Evolutionary conservation across 192 early-diverging fungal genomes (phyloP).

Genomic region (Coemansia furcata): DNA sequence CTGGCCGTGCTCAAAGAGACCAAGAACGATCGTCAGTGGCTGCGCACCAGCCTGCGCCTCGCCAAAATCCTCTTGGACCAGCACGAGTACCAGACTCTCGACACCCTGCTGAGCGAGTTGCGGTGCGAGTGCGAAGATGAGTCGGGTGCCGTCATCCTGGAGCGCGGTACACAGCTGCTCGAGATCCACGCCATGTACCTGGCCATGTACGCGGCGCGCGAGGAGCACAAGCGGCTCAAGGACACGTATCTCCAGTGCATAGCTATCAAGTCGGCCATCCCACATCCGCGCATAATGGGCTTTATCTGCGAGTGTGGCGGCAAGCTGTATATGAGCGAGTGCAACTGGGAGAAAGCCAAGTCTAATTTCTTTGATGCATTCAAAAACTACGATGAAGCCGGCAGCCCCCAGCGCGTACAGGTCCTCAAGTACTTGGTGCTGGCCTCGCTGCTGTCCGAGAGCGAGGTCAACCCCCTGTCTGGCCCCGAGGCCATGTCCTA

Average conservation of each 20-base stretch:
- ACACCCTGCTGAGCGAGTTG: conserved; percentile 18
- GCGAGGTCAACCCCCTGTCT: conserved; percentile 93
- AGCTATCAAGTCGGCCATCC: conserved; percentile 87
- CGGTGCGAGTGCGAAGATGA: conserved; percentile 19
- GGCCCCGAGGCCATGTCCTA: conserved; percentile 98
- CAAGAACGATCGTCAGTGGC: conserved; percentile 35
- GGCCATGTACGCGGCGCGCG: conserved; percentile 91
- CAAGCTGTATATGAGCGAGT: conserved; percentile 97
- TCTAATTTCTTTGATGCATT: conserved; percentile 97
- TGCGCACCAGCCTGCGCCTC: conserved; percentile 45
- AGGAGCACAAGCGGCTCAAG: conserved; percentile 87
- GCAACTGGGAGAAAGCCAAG: conserved; percentile 87
- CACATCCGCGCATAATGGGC: conserved; percentile 95
- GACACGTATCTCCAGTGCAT: conserved; percentile 86
- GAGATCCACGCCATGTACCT: conserved; percentile 96
- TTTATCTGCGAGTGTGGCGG: conserved; percentile 96
- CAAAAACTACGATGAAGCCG: conserved; percentile 97
- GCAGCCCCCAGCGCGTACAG: conserved; percentile 85
- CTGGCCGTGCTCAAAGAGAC: conserved; percentile 31
- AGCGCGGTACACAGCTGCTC: conserved; percentile 89
- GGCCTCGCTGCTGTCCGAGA: conserved; percentile 96
- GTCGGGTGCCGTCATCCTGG: conserved; percentile 52
- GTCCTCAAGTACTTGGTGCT: conserved; percentile 94
- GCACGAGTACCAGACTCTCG: conserved; percentile 16
- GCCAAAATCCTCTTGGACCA: conserved; percentile 38